phyloP scores from a whole-genome alignment of 129 eudicot species.

The Saposhnikovia divaricata region DNA sequence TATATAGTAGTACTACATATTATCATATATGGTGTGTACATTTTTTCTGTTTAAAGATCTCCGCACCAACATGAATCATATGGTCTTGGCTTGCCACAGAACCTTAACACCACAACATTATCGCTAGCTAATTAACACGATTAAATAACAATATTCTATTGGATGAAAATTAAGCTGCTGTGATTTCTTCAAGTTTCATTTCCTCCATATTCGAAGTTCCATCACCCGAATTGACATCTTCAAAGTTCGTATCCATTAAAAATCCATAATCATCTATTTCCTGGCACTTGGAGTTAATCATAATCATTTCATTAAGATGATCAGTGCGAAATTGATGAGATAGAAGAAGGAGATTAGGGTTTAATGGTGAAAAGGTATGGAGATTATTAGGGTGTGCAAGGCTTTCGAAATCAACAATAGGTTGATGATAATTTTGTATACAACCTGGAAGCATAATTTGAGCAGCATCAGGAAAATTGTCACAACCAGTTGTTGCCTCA shows the following conservation, averaged over 20 bases:
- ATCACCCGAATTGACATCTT: conserved; percentile 21
- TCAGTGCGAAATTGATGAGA: conserved; percentile 20
- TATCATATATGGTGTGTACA: background rate
- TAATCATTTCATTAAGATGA: conserved; percentile 12
- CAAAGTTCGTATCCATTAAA: conserved; percentile 37
- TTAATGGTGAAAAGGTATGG: conserved; percentile 18
- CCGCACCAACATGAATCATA: background rate
- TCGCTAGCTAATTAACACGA: too few relatives aligned
- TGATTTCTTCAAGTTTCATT: conserved; percentile 41
- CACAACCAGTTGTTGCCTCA: conserved; percentile 9
- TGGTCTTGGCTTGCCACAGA: background rate
- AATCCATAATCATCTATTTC: conserved; percentile 48
- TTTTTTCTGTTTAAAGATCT: background rate
- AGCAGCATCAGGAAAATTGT: conserved; percentile 7
- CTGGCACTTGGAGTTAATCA: conserved; percentile 20
- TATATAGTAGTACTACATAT: background rate
- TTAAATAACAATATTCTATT: background rate
- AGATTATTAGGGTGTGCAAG: conserved; percentile 27
- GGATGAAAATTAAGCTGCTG: background rate
- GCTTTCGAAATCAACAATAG: conserved; percentile 13
- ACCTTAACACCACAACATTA: too few relatives aligned
- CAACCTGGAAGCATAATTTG: conserved; percentile 19
- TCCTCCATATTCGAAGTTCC: conserved; percentile 26
- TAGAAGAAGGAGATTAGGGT: conserved; percentile 30
- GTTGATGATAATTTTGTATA: conserved; percentile 27